Percentiles rank a stretch among this genome's conserved stretches.
These are phyloP conservation scores for Pseudogymnoascus sp. DNA, from an alignment of 2,329 filamentous ascomycete species.

Conservation along the genomic window DNA sequence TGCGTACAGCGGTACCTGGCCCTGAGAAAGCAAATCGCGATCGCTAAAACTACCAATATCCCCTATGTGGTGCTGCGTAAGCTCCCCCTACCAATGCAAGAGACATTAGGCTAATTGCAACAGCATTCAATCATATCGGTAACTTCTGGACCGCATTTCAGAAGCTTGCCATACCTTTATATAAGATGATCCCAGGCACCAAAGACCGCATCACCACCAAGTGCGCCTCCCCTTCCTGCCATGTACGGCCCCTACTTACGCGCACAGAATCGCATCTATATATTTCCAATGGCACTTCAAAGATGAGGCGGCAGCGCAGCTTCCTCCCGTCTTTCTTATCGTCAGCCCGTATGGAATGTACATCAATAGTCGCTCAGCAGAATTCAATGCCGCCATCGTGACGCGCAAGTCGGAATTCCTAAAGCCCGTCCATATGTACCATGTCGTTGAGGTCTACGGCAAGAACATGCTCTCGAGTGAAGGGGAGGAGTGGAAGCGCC, in stretches of 20 bases:
- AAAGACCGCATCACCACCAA: conserved; percentile 4
- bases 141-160: conserved; percentile 1
- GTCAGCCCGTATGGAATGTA: conserved; percentile 6
- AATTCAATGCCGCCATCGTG: neutral
- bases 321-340: neutral
- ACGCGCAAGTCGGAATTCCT: conserved; percentile 20
- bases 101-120: neutral
- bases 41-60: conserved; percentile 1
- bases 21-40: neutral
- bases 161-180: neutral
- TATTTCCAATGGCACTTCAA: conserved; percentile 2
- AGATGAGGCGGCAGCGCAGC: neutral
- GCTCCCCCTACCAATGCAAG: neutral
- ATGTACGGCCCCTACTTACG: neutral
- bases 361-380: neutral
- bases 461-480: conserved; percentile 27
- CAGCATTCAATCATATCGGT: conserved; percentile 1
- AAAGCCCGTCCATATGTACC: conserved; percentile 26
- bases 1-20: neutral
- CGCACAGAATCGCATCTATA: neutral
- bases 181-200: neutral
- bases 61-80: conserved; percentile 3
- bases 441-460: conserved; percentile 27
- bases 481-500: conserved; percentile 27
- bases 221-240: neutral